Evolutionary conservation across 2,329 filamentous ascomycete species (phyloP).

Genomic region (Fulvia fulva): DNA sequence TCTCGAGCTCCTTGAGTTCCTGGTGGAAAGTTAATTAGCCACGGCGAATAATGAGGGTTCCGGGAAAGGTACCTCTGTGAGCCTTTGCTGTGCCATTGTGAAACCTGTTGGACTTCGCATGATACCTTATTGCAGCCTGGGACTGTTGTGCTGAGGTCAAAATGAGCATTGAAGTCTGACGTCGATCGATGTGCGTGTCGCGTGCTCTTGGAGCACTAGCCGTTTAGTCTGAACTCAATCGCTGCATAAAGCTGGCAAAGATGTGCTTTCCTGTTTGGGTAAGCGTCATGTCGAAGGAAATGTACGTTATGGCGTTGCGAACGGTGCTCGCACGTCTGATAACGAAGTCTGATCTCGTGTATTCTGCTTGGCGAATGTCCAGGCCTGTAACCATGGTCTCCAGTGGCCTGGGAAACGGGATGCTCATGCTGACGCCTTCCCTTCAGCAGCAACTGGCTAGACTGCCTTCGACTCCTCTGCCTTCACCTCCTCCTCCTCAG

Average conservation of each 20-base stretch:
- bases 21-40: neutral
- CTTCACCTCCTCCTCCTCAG: conserved; percentile 3
- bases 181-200: neutral
- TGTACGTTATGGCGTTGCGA: no score
- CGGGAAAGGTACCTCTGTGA: neutral
- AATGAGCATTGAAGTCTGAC: neutral
- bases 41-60: neutral
- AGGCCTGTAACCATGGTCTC: no score
- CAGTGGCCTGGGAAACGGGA: no score
- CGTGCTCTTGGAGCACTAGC: neutral
- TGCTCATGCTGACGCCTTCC: no score
- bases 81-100: neutral
- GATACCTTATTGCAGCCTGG: no score
- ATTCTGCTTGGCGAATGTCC: no score
- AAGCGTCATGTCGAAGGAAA: no score
- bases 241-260: neutral
- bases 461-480: neutral
- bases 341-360: no score
- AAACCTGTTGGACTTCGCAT: no score
- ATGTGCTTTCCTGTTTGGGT: neutral
- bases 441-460: no score
- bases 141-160: neutral
- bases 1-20: neutral
- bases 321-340: no score
- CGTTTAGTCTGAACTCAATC: neutral